phyloP scores from a whole-genome alignment of 768 basidiomycete genomes.

The Hemileccinum impolitum region DNA sequence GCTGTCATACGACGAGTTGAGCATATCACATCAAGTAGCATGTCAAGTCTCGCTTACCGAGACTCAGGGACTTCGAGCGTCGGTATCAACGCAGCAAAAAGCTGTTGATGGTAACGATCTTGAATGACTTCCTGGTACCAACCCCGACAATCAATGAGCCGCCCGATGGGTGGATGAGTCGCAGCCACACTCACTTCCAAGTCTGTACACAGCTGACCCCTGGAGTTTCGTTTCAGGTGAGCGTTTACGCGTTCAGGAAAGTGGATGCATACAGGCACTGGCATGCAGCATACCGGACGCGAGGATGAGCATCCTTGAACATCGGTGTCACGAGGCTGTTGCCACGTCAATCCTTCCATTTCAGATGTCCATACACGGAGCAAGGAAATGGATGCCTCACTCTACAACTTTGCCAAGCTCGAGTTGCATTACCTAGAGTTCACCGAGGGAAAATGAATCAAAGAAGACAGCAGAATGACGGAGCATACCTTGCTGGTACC shows the following conservation, averaged over 20 bases:
- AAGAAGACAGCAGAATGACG: background rate
- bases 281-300: constrained; percentile 73
- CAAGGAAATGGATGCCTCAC: constrained; percentile 40
- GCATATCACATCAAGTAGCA: background rate
- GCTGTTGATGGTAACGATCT: constrained; percentile 59
- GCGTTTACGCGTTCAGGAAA: background rate
- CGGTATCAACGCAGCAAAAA: constrained; percentile 69
- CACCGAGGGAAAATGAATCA: background rate
- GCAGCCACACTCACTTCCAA: constrained; percentile 54
- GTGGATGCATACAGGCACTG: constrained; percentile 66
- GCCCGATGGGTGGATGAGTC: background rate
- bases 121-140: constrained; percentile 68
- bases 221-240: constrained; percentile 24
- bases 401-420: constrained; percentile 80
- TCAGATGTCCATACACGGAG: background rate
- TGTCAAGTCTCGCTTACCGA: constrained; percentile 39
- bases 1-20: constrained; percentile 35
- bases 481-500: constrained; percentile 65
- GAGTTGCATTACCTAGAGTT: constrained; percentile 65
- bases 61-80: constrained; percentile 74
- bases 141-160: background rate
- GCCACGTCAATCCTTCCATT: background rate
- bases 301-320: constrained; percentile 76
- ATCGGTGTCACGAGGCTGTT: constrained; percentile 69
- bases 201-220: constrained; percentile 88